Base-by-base conservation (phyloP, 2,329 filamentous ascomycete genomes). In the Neonectria sp. region DNA sequence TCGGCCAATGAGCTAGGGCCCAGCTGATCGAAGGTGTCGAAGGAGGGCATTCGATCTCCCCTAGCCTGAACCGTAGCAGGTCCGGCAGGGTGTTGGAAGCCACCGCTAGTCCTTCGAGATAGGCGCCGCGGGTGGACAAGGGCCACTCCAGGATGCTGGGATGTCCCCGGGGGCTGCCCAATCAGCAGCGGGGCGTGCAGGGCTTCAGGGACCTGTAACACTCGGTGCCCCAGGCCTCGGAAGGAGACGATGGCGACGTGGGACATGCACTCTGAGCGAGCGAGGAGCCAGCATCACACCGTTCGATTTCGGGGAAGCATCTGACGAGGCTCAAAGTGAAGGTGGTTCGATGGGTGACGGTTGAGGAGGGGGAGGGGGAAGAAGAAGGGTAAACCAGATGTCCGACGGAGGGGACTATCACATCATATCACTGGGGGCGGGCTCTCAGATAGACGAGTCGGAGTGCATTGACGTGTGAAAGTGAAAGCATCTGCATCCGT, bases 281-380 rank as follows among this genome's bases (percentile, higher is more conserved):
- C 69, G 63, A 68, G 64, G 57, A 65, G 58, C 63, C 68, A 62
- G 69, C 62, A 67, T 70, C 57, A 55, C 66, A 75, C 69, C 74
- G 63, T 76, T 76, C 74, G 74, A 76, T 76, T 76, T 56, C 67
- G 45, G 45, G 43, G 49, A 58, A 31, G 69, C 49, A 76, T 76
- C 71, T 76, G 73, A 76, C 71, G 74, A 75, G 71, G 67, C 67
- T 68, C 62, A 65, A 33, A 51, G 60, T 46, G 46, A 31, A 45
- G 62, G 67, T 75, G 73, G 73, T 72, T 71, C 73, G 72, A 75
- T 74, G 45, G 15, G 25, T 33, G 21, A 37, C 5, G 6, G 25
- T 67, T 29, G 45, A 67, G 13, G 59, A 65, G 65, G 70, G 63
- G 48, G 33, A 45, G 67, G 65, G 65, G 48, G 31, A 12, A 52